Evolutionary conservation across 2,329 filamentous ascomycete genomes (phyloP), one percentile per base, ranked within the genome.

Genomic region (Trichophyton schoenleinii): DNA sequence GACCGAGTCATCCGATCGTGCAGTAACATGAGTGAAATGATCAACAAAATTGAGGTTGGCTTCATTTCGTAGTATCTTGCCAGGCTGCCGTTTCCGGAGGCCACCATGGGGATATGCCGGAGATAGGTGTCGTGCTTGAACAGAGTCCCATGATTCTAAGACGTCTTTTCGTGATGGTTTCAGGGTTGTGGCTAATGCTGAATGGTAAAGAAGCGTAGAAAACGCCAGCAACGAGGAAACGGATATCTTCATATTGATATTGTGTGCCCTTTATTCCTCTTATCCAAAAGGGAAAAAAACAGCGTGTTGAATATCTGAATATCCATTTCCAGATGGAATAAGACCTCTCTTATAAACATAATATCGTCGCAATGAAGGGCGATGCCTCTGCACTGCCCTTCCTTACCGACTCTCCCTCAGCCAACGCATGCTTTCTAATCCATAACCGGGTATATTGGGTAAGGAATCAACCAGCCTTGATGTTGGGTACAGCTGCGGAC

Each of bases 11-110:
- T 59, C 18, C 4, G 22, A 31, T 42, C 61, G 9, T 22, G 53
- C 13, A 11, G 46, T 22, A 49, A 49, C 18, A 53, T 44, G 28
- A 18, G n/a, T 42, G 3, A n/a, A 31, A 41, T 60, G 34, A 18
- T 63, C 61, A n/a, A 63, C 58, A 44, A 60, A 63, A 18, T 63
- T 58, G n/a, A 63, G 60, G 34, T 18, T 60, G 8, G 61, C 34
- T 31, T 63, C 46, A 15, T 46, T 57, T 13, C 57, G 41, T 3
- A 63, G 42, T 31, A 63, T n/a, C 15, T 31, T 31, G 36, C 34
- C 15, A n/a, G 58, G 48, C 36, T 20, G 46, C 15, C 61, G 58
- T 22, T 52, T 49, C 42, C 48, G 57, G 20, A 60, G 36, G 20
- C 41, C 58, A 31, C 25, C 34, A 4, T 49, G 58, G 7, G 44